Conservation (phyloP, 441 rosid species). For the Rhodomyrtus psidioides region DNA sequence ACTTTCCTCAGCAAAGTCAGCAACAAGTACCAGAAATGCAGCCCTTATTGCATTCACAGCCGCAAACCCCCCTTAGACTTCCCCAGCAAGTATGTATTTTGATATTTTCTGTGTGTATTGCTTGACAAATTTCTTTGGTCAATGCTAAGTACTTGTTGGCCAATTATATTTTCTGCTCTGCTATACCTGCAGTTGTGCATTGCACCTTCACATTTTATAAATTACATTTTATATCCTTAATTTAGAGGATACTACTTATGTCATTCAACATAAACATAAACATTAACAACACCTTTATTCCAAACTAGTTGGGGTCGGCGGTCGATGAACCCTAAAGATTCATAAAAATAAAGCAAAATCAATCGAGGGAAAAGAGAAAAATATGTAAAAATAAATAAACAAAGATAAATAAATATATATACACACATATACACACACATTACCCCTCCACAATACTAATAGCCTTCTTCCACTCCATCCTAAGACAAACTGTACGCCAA, state of each 20-base stretch:
- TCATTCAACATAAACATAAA: too few species aligned
- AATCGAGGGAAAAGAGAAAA: too few species aligned
- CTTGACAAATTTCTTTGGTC: background rate
- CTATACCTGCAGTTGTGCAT: background rate
- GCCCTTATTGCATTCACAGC: slow-evolving; percentile 62
- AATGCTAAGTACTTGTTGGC: background rate
- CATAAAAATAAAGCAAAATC: too few species aligned
- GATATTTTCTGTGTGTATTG: background rate
- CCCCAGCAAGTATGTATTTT: slow-evolving; percentile 57
- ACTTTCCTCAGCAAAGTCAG: slow-evolving; percentile 38
- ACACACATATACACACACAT: too few species aligned
- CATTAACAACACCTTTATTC: too few species aligned
- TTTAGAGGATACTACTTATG: background rate
- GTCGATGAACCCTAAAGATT: too few species aligned
- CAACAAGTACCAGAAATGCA: slow-evolving; percentile 62
- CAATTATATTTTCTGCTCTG: background rate
- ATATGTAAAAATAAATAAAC: too few species aligned
- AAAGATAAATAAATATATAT: too few species aligned
- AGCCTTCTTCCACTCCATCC: too few species aligned
- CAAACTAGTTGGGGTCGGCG: too few species aligned
- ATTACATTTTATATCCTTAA: background rate
- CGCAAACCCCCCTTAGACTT: slow-evolving; percentile 48
- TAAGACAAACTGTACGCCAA: too few species aligned
- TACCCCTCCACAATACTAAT: too few species aligned
- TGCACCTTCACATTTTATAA: background rate